Base-by-base conservation (phyloP, 2,329 filamentous ascomycete genomes). In the Colletotrichum neosansevieriae region DNA sequence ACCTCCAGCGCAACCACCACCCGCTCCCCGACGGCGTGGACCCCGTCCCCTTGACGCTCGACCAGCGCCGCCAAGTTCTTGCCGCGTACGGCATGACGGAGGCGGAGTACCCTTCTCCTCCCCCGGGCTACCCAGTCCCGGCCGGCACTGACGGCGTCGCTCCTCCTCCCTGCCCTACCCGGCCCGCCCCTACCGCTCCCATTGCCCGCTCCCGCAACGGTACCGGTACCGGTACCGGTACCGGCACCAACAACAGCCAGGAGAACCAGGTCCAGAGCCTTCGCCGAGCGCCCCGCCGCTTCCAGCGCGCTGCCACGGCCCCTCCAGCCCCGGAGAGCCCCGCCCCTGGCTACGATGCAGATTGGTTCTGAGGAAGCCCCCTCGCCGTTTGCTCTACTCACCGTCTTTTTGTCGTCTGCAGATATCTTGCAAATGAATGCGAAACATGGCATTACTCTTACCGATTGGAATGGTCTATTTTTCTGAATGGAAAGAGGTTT, bases 271-370 rank as follows among this genome's bases (percentile, higher is more conserved):
- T 49, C 7, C 21, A 65, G 61, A 66, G 61, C 36, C 56, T 66
- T n/a, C 66, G 66, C 36, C 50, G 50, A 10, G 58, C 47, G 34
- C 66, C 56, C 19, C 66, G 66, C 3, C 66, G 66, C 36, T 60
- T 66, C 54, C 61, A 54, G 42, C 66, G 56, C 42, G 66, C 66
- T 12, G 66, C 62, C 15, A 66, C 62, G 6, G 66, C 66, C 1
- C 61, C 66, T 36, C 7, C 65, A 5, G 61, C 61, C 12, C 45
- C 60, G 44, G 53, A 51, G 38, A 68, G 61, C 15, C 65, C 65
- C 49, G 61, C 61, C 5, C 54, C 66, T 11, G 66, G 66, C 56
- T 66, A 69, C 29, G 66, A 60, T 9, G 66, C 42, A 7, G 66
- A 66, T 24, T 69, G 66, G 66, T 66, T 69, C 49, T 66, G 29